These are phyloP conservation scores for Talaromyces sp. DNA, from an alignment of 2,329 filamentous ascomycete species.

Conservation along the genomic window DNA sequence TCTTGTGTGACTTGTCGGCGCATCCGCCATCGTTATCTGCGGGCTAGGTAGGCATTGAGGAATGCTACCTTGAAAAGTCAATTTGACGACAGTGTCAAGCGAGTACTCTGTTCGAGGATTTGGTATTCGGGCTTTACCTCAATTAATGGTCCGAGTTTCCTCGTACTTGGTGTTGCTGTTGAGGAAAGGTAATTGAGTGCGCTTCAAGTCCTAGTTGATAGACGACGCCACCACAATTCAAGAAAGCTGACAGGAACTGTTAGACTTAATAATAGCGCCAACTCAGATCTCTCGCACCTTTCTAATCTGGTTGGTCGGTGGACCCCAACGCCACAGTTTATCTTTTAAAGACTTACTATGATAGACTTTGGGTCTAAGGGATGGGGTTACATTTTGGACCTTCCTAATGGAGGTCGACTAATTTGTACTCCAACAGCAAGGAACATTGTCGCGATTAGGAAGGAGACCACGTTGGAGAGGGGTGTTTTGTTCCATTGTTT, in stretches of 20 bases:
- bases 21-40: background rate
- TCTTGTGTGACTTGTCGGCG: background rate
- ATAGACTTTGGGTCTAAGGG: background rate
- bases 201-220: background rate
- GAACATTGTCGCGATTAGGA: conserved; percentile 3
- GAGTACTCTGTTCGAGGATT: too few relatives aligned
- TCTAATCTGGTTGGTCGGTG: background rate
- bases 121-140: background rate
- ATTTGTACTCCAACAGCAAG: background rate
- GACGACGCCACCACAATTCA: background rate
- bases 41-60: background rate
- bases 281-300: background rate
- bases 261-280: background rate
- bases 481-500: background rate
- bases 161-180: too few relatives aligned
- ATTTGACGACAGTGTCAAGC: too few relatives aligned
- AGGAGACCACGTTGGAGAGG: conserved; percentile 12
- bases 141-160: too few relatives aligned
- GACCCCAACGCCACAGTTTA: conserved; percentile 4
- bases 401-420: background rate
- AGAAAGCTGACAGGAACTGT: too few relatives aligned
- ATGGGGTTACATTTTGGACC: conserved; percentile 10
- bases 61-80: background rate
- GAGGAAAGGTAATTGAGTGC: too few relatives aligned
- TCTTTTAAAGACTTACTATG: background rate